Evolutionary conservation across 2,329 filamentous ascomycete genomes (phyloP), one percentile per base, ranked within the genome.

Genomic region (Calonectria crousiana): DNA sequence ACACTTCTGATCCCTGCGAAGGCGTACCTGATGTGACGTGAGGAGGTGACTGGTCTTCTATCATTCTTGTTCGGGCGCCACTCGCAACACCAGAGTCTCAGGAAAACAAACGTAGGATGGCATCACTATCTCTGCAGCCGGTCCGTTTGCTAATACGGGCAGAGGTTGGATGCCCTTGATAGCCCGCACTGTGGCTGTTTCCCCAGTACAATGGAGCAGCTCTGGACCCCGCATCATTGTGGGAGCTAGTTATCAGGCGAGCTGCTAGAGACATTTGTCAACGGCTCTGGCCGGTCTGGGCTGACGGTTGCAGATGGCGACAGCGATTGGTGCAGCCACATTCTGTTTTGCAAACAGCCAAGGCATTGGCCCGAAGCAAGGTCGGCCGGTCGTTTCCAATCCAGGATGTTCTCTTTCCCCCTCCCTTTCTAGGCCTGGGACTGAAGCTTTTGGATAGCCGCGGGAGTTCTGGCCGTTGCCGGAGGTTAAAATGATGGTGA

Each of bases 271-370:
- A 62, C 30, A 53, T 60, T 70, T 69, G 67, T 67, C 44, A 70
- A 70, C 74, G 75, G 73, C 49, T 74, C 70, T 73, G 75, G 72
- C 73, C 75, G 73, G 71, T 73, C 76, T 79, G 79, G 76, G 75
- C 75, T 77, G 76, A 80, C 75, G 76, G 74, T 77, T 76, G 74
- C 78, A 77, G 74, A 78, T 73, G 67, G 64, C 41, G 67, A 77
- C 67, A 70, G 73, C 74, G 69, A 77, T 74, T 80, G 72, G 73
- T 70, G 75, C 73, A 76, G 70, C 75, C 73, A 70, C 69, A 72
- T 66, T 75, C 70, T 74, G 65, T 67, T 73, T 67, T 51, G 44
- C 38, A 66, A 66, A 28, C 66, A 49, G 66, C 32, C 34, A 64
- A 64, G 56, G 47, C 47, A 73, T 72, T 69, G 73, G 67, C 41